Base-by-base conservation (phyloP, 2,329 filamentous ascomycete species). In the Trichoderma sp. region DNA sequence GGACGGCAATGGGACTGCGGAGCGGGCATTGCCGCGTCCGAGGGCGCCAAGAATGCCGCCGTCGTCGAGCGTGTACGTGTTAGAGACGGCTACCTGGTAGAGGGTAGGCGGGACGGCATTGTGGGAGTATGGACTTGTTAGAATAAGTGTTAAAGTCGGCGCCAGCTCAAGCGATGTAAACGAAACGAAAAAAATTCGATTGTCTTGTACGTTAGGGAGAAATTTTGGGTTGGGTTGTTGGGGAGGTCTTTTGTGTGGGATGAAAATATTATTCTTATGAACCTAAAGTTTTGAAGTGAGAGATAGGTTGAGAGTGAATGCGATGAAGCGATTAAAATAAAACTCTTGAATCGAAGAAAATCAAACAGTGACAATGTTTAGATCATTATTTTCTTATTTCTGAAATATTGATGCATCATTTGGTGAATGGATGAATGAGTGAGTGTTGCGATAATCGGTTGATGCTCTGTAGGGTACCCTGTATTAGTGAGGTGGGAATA, bases 1-100 rank as follows among this genome's bases (percentile, higher is more conserved):
- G 94, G 94, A 53, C 87, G 93, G 73, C 96, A 98, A 82, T 99
- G 96, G 96, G 94, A 97, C 81, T 98, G 95, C 82, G 96, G 96
- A 68, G 91, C 94, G 3, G 95, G 95, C 43, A 89, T 92, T 62
- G 87, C 86, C 3, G 91, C 91, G 72, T 89, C 90, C 24, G 90
- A 92, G 67, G 87, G 90, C 71, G 89, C 87, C 14, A 90, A 89
- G 76, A 86, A 84, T 71, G 87, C 91, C 7, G 87, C 90, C 15
- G 86, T 91, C 71, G 91, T 99, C 24, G 95, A 98, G 82, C 90
- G 89, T 73, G 95, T 98, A 72, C 89, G 95, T 75, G 91, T 98
- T 79, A 94, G 93, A 82, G 96, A 99, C 78, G 96, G 96, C 0
- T 99, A 97, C 82, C 85, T 98, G 79, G 89, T 97, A 2, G 96